Evolutionary conservation across 2,329 filamentous ascomycete genomes (phyloP), one percentile per base, ranked within the genome.

Genomic region (Nannizzia gypsea): DNA sequence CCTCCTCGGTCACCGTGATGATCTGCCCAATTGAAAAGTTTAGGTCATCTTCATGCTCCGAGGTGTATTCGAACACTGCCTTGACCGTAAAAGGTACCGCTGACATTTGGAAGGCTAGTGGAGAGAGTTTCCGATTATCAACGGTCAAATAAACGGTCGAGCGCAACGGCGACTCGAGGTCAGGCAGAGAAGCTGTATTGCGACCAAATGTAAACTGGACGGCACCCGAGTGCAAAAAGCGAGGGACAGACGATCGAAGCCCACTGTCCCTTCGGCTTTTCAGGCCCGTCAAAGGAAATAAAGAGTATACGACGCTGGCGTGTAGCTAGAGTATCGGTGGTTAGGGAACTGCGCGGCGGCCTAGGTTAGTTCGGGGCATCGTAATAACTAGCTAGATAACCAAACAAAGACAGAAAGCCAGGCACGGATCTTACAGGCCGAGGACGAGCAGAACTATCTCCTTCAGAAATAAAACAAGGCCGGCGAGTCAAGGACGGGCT

Each of bases 31-130:
- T 78, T 62, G 81, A 74, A 73, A 99, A 99, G 71, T 83, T 88
- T 67, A 99, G 85, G 76, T 99, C 93, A 75, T 99, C 93, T 67
- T 96, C 90, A 74, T 99, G 92, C 63, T 83, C 83, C 66, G 93
- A 97, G 71, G 82, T 80, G 78, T 99, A 99, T 73, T 97, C 92
- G 79, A 88, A 99, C 71, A 97, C 77, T 67, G 93, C 90, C 81
- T 91, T 95, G 79, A 99, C 93, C 77, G 89, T 95, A 81, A 96
- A 96, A 63, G 85, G 84, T 67, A 80, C 80, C 63, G 72, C 74
- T 73, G 86, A 79, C 87, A 91, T 91, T 72, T 74, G 81, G 63
- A n/a, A 58, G 56, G 26, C 38, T 38, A 20, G n/a, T 42, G 24
- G 40, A 3, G 34, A 56, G 15, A n/a, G 26, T 50, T 24, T 28